These are phyloP conservation scores for Morella rubra DNA, from an alignment of 306 rosid species.

Conservation along the genomic window DNA sequence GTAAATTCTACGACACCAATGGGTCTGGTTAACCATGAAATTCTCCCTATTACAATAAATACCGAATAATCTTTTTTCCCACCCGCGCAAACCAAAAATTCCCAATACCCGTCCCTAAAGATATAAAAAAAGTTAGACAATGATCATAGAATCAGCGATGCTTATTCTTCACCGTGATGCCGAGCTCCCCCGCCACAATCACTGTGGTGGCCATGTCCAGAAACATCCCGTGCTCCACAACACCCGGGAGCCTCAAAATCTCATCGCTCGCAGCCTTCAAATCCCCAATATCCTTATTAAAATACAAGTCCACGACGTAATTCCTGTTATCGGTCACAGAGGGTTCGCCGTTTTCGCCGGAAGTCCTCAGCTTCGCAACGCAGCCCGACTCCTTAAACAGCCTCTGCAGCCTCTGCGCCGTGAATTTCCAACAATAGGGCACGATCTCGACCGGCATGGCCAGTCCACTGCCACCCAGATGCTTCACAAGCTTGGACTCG, in stretches of 20 bases:
- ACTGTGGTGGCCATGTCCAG: constrained; percentile 84
- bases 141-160: background rate
- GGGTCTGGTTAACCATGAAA: constrained; percentile 13
- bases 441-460: constrained; percentile 89
- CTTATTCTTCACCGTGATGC: constrained; percentile 62
- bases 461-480: constrained; percentile 67
- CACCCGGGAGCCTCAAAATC: constrained; percentile 72
- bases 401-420: constrained; percentile 47
- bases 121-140: constrained; percentile 33
- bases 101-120: constrained; percentile 17
- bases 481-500: constrained; percentile 68
- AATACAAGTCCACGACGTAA: constrained; percentile 71
- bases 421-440: constrained; percentile 76
- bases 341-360: constrained; percentile 41
- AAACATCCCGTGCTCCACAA: constrained; percentile 94
- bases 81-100: constrained; percentile 17
- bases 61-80: constrained; percentile 17
- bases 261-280: constrained; percentile 69
- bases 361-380: constrained; percentile 60
- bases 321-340: constrained; percentile 79
- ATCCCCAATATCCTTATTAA: constrained; percentile 67
- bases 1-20: constrained; percentile 16
- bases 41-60: constrained; percentile 17
- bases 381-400: constrained; percentile 62
- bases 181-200: constrained; percentile 83